Evolutionary conservation across 2,329 filamentous ascomycete species (phyloP).

Genomic region (Cryphonectria parasitica): DNA sequence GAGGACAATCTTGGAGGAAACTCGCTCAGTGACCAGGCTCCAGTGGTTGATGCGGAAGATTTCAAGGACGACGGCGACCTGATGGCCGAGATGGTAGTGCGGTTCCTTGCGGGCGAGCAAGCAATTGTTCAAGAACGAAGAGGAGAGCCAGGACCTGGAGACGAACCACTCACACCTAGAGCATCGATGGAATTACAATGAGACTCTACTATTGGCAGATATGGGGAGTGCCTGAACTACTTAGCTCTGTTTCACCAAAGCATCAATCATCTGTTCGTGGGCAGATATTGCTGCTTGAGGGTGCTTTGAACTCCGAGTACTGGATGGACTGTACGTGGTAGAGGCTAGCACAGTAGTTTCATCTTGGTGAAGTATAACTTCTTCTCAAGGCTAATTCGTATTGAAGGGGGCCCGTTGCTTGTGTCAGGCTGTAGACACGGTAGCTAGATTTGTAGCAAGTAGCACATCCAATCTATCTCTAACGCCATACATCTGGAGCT

Average conservation of each 20-base stretch:
- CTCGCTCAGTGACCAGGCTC: neutral
- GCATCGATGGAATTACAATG: constrained; percentile 1
- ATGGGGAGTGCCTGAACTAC: neutral
- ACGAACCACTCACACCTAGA: neutral
- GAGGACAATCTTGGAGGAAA: neutral
- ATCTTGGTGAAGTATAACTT: neutral
- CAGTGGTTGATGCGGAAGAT: neutral
- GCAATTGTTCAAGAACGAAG: neutral
- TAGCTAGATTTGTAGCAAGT: neutral
- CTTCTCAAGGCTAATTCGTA: neutral
- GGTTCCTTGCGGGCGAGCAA: constrained; percentile 10
- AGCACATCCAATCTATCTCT: neutral
- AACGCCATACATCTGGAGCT: neutral
- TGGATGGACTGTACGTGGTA: neutral
- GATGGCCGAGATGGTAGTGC: constrained; percentile 22
- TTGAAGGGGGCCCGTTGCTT: neutral
- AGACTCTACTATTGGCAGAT: neutral
- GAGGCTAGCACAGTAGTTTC: no score
- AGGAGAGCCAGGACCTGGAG: neutral
- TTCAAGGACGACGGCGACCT: constrained; percentile 7
- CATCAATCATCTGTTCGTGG: no score
- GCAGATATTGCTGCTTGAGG: no score
- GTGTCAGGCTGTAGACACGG: neutral
- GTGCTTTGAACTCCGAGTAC: no score
- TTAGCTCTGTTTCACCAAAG: no score